Base-by-base conservation (phyloP, 2,329 filamentous ascomycete genomes). In the Colletotrichum coccodes region DNA sequence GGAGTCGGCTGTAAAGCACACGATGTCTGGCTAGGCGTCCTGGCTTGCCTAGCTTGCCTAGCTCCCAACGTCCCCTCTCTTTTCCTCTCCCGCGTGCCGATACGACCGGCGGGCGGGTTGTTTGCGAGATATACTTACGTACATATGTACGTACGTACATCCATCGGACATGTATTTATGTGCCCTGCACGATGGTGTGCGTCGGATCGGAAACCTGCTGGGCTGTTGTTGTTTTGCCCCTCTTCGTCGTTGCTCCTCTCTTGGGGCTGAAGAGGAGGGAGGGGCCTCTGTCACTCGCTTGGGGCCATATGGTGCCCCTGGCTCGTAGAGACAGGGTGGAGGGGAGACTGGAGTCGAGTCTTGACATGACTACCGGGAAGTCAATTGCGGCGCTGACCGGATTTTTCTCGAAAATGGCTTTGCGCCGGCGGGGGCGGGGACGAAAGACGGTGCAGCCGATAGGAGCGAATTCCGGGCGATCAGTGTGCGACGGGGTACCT, bases 361-460 rank as follows among this genome's bases (percentile, higher is more conserved):
- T 38, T 58, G 65, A 36, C 65, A 42, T 52, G 47, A 59, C 54
- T 40, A 65, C 61, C 23, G 54, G 47, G 40, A 53, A 49, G 54
- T 65, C 49, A 59, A 65, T 44, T 56, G 66, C 40, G 65, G 61
- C 49, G 56, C 54, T 46, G 40, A 42, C 30, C 54, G 54, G 32
- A 16, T 44, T 49, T 54, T 36, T 26, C 40, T 16, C 23, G 18
- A 26, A 34, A 47, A 65, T 60, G 47, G 61, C 49, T 40, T 59
- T 54, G 60, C 53, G 60, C 53, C 60, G 66, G 49, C 47, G 66
- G 66, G 61, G 47, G 66, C 54, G 65, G 61, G 54, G 66, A 52
- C 61, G 21, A 57, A 32, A 44, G 40, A 65, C 53, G 60, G 65
- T 64, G 65, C 65, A 53, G 61, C 30, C 38, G 47, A 32, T 49